Evolutionary conservation across 805 yeast genomes (phyloP), one percentile per base, ranked within the genome.

Genomic region (Sugiyamaella boreocaroliniensis): DNA sequence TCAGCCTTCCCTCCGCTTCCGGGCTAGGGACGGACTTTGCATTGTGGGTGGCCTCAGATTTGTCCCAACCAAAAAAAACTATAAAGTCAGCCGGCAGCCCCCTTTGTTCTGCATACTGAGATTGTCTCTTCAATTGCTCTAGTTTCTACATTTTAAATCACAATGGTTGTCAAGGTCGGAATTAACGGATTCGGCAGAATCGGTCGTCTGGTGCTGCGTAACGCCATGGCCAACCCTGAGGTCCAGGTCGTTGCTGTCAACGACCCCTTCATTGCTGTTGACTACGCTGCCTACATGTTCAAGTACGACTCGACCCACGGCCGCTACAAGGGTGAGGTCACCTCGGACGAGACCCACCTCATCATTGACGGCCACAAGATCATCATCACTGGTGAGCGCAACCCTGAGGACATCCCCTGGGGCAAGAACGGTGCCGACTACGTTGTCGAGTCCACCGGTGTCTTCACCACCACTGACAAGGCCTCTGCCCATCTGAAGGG

Each of bases 271-370:
- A 89, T 88, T 67, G 81, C 82, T 58, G 79, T 93, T 56, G 95
- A 88, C 63, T 88, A 88, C 75, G 96, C 96, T 68, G 86, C 96
- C 60, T 88, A 88, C 81, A 82, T 88, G 89, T 87, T 88, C 86
- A 89, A 88, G 79, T 88, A 87, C 76, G 96, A 88, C 75, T 86
- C 96, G 57, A 88, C 95, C 61, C 96, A 88, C 78, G 95, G 96
- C 68, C 77, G 76, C 70, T 89, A 72, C 84, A 72, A 76, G 68
- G 96, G 96, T 68, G 81, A 76, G 56, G 95, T 88, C 58, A 56
- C 75, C 63, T 57, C 64, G 54, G 68, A 68, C 37, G 88, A 76
- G 58, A 77, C 76, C 65, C 65, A 72, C 68, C 72, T 88, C 58
- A 71, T 84, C 72, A 80, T 88, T 69, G 80, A 84, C 70, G 92